phyloP scores from a whole-genome alignment of 2,329 filamentous ascomycete genomes.

The Pseudogymnoascus sp. region DNA sequence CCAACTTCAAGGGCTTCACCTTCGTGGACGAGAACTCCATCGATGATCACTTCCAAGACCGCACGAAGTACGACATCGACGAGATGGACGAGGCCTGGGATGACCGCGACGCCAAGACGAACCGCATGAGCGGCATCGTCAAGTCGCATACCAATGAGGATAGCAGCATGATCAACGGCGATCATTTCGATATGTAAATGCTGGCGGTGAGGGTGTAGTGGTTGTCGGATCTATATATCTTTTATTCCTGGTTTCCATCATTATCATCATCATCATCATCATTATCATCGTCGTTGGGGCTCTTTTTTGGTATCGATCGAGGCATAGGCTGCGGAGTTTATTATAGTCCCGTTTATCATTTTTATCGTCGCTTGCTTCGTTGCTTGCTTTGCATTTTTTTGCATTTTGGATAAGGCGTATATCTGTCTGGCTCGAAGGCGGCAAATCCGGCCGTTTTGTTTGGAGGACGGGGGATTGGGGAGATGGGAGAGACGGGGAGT shows the following conservation, averaged over 20 bases:
- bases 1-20: conserved; percentile 96
- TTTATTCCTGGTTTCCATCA: conserved; percentile 1
- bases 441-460: not conserved
- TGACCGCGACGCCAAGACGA: conserved; percentile 35
- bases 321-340: conserved; percentile 12
- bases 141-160: conserved; percentile 47
- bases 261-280: not conserved
- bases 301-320: conserved; percentile 5
- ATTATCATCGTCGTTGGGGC: not conserved
- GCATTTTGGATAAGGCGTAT: conserved; percentile 12
- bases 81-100: conserved; percentile 50
- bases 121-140: conserved; percentile 57
- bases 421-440: not conserved
- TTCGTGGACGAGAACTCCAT: conserved; percentile 97
- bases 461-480: not conserved
- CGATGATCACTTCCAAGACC: conserved; percentile 68
- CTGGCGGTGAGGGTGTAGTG: not conserved
- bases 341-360: not conserved
- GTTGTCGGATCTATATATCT: not conserved
- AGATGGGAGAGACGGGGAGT: not conserved
- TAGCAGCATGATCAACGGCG: conserved; percentile 52
- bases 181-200: conserved; percentile 54
- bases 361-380: not conserved
- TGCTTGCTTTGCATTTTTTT: not conserved
- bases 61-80: conserved; percentile 44